Evolutionary conservation across 257 asterid genomes (phyloP).

Genomic region (Salvia miltiorrhiza): DNA sequence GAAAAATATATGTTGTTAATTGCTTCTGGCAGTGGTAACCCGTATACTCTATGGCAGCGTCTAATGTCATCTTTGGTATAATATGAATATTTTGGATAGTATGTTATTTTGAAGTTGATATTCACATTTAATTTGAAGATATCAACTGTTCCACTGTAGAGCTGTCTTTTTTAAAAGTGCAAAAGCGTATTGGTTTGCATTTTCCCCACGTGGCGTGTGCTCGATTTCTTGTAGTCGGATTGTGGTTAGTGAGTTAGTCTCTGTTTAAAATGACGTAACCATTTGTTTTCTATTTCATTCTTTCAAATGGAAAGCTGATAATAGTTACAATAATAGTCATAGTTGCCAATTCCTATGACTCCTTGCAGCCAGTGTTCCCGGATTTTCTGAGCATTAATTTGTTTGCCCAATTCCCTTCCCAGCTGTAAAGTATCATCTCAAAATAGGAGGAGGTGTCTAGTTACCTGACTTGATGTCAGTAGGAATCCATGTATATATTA

Average conservation of each 20-base stretch:
- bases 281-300: background rate
- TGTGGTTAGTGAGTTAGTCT: slow-evolving; percentile 20
- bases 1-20: background rate
- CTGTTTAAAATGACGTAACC: background rate
- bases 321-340: background rate
- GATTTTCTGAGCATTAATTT: background rate
- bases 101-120: background rate
- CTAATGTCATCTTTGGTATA: background rate
- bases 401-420: background rate
- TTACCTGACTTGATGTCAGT: background rate
- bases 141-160: background rate
- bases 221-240: background rate
- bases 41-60: slow-evolving; percentile 1
- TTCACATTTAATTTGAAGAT: background rate
- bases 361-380: background rate
- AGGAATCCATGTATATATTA: background rate
- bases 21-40: slow-evolving; percentile 4
- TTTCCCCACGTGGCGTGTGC: too few species aligned
- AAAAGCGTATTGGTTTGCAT: background rate
- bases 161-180: background rate
- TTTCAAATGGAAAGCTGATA: slow-evolving; percentile 1
- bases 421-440: background rate
- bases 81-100: background rate
- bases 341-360: background rate
- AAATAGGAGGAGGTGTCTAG: slow-evolving; percentile 3